Percentiles rank a stretch among this genome's conserved stretches.
Evolutionary conservation across 1,139 yeast species (phyloP).

Genomic region (Diutina neorugosa): DNA sequence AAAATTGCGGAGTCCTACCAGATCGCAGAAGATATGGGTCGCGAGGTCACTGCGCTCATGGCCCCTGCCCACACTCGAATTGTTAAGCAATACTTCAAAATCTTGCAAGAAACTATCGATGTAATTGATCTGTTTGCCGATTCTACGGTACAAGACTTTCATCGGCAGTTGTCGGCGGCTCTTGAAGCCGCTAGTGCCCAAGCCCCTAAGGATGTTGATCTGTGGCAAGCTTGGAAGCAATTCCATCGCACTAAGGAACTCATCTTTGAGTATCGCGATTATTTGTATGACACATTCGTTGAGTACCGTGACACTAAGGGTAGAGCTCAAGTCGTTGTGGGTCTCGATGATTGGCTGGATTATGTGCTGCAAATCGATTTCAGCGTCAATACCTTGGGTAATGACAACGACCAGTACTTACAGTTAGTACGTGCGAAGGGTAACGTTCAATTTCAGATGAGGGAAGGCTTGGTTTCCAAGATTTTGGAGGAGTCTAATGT

Average conservation of each 20-base stretch:
- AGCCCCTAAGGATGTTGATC: slow-evolving; percentile 18
- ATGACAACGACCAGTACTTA: slow-evolving; percentile 63
- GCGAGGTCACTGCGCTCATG: slow-evolving; percentile 21
- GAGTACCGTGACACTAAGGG: slow-evolving; percentile 18
- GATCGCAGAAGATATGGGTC: slow-evolving; percentile 20
- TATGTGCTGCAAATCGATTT: slow-evolving; percentile 46
- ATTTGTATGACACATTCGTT: slow-evolving; percentile 33
- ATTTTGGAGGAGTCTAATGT: background rate
- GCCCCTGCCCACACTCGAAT: slow-evolving; percentile 22
- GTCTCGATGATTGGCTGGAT: slow-evolving; percentile 36
- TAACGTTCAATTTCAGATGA: slow-evolving; percentile 63
- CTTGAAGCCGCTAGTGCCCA: slow-evolving; percentile 15
- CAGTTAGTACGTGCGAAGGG: slow-evolving; percentile 71
- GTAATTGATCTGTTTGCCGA: slow-evolving; percentile 66
- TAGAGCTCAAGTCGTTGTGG: slow-evolving; percentile 15
- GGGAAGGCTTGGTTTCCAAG: slow-evolving; percentile 32
- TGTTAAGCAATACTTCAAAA: slow-evolving; percentile 25
- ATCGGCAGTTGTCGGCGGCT: slow-evolving; percentile 22
- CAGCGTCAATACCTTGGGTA: slow-evolving; percentile 46
- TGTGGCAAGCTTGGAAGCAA: slow-evolving; percentile 60
- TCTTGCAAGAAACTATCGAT: slow-evolving; percentile 46
- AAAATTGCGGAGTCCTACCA: slow-evolving; percentile 28
- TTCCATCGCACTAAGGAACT: slow-evolving; percentile 47
- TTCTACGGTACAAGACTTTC: slow-evolving; percentile 44
- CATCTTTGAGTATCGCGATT: slow-evolving; percentile 45